Evolutionary conservation across 805 yeast species (phyloP), one percentile per base, ranked within the genome.

Genomic region (Cyberlindnera maritima): DNA sequence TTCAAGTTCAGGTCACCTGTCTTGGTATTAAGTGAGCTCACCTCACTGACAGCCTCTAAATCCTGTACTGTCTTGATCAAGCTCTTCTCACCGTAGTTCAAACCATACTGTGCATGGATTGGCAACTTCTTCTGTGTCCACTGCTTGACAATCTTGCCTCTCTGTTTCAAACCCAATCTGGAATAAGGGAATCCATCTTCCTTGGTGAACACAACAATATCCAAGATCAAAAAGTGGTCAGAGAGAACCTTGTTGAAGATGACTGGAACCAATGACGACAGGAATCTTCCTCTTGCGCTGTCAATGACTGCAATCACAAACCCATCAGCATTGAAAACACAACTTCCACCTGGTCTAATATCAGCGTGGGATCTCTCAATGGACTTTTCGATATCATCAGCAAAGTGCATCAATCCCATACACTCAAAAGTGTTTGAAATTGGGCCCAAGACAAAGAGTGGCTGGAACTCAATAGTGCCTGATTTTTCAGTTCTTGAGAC

Each of bases 371-470:
- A 66, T 40, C 71, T 60, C 61, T 81, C 82, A 41, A 91, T 72
- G 46, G 94, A 75, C 48, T 72, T 49, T 66, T 82, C 99, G 45
- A 94, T 77, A 64, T 94, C 99, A 20, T 73, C 68, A 1, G 95
- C 95, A 71, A 94, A 92, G 63, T 89, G 96, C 57, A 88, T 90
- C 58, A 94, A 70, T 0, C 99, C 99, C 70, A 88, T 74, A 3
- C 85, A 83, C 62, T 94, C 99, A 65, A 94, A 83, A 0, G 98
- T 90, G 54, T 86, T 92, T 7, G 87, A 79, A 35, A 94, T 83
- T 41, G 81, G 75, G 0, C 99, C 98, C 39, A 94, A 65, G 5
- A 89, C 89, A 64, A 85, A 94, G 43, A 94, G 70, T 5, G 94
- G 82, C 60, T 90, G 96, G 65, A 89, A 69, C 29, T 68, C 68